Evolutionary conservation across 768 basidiomycete species (phyloP), one percentile per base, ranked within the genome.

Genomic region (Clathrus columnatus): DNA sequence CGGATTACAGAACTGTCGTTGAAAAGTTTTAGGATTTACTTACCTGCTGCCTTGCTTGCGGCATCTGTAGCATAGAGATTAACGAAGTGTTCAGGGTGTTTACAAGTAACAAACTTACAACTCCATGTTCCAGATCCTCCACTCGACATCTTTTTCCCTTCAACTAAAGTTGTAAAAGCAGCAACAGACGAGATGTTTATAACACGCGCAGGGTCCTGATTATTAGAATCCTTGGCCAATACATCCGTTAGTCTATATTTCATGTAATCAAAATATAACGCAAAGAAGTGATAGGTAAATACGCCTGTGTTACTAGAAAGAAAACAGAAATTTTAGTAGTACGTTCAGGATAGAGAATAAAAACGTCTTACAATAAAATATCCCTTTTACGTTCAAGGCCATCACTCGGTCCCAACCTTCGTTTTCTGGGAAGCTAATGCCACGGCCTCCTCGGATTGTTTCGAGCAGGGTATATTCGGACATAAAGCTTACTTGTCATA

Each of bases 391-490:
- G 63, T 93, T 93, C 32, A 91, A 80, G 21, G 80, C 79, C 65
- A 91, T 79, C 32, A 92, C 74, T 30, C 84, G 83, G 60, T 92
- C 89, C 91, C 91, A 92, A 1, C 91, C 90, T 60, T 82, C 83
- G 60, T 81, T 81, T 67, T 91, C 89, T 0, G 87, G 87, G 59
- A 87, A 80, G 60, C 69, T 70, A 21, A 24, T 23, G 27, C 28
- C 23, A 32, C n/a, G n/a, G 2, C n/a, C 36, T 14, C 11, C 7
- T 36, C 14, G n/a, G n/a, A 11, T n/a, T 14, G 7, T n/a, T 3
- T 8, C 36, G n/a, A 14, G 36, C 36, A 36, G n/a, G 36, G 36
- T 14, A 36, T 14, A 36, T n/a, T n/a, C n/a, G 46, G 11, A 24
- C 18, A 28, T 26, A 17, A 23, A 46, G 11, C 21, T 4, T 5